These are phyloP conservation scores for Hypoxylon sp. DNA, from an alignment of 2,329 filamentous ascomycete species.

Conservation along the genomic window DNA sequence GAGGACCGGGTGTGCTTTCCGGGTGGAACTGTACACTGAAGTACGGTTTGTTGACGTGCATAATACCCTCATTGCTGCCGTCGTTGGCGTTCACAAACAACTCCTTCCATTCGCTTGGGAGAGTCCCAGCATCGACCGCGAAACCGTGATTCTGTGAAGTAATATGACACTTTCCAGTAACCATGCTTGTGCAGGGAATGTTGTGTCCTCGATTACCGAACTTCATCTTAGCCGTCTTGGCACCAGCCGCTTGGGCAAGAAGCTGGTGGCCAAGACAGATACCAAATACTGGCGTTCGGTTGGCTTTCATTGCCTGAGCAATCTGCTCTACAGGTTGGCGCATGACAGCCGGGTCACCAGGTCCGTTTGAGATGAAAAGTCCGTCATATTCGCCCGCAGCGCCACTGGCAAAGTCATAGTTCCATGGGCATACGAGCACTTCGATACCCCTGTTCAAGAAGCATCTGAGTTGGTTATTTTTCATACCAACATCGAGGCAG, in stretches of 20 bases:
- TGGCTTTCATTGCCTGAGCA: constrained; percentile 80
- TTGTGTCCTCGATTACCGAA: constrained; percentile 99
- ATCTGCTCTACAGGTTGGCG: constrained; percentile 85
- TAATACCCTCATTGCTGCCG: constrained; percentile 97
- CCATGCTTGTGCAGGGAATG: constrained; percentile 95
- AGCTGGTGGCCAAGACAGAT: constrained; percentile 97
- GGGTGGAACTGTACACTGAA: constrained; percentile 99
- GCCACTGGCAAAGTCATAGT: constrained; percentile 87
- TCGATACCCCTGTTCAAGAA: constrained; percentile 92
- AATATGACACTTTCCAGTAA: constrained; percentile 97
- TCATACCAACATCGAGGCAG: constrained; percentile 96
- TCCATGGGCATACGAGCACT: constrained; percentile 94
- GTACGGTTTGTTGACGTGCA: constrained; percentile 86
- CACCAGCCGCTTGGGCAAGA: constrained; percentile 88
- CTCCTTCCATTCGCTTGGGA: constrained; percentile 88
- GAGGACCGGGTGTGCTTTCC: constrained; percentile 93
- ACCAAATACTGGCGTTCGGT: constrained; percentile 90
- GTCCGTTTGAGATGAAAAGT: constrained; percentile 97
- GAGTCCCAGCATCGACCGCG: constrained; percentile 84
- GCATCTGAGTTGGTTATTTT: constrained; percentile 97
- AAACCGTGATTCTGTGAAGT: constrained; percentile 99
- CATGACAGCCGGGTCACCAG: constrained; percentile 92
- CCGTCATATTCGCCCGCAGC: constrained; percentile 91
- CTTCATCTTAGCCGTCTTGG: constrained; percentile 94
- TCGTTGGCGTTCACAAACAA: constrained; percentile 99